Percentiles rank a stretch among this genome's conserved stretches.
Evolutionary conservation across 202 grass and related monocot genomes (phyloP).

Genomic region (Eragrostis tef): DNA sequence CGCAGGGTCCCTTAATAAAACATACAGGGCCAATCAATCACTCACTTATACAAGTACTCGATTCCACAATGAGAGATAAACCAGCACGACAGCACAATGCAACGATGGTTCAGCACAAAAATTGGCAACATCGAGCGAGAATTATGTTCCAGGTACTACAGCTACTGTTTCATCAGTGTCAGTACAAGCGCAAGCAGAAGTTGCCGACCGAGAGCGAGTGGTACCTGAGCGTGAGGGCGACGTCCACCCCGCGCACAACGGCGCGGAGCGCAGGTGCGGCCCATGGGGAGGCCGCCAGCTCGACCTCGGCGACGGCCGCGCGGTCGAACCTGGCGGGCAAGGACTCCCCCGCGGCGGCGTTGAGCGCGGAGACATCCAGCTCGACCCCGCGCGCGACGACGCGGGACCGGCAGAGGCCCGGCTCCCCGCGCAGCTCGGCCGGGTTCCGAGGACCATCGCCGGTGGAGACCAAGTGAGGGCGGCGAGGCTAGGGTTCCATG

Average conservation of each 20-base stretch:
- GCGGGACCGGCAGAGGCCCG: slow-evolving; percentile 48
- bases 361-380: slow-evolving; percentile 52
- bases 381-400: slow-evolving; percentile 47
- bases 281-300: slow-evolving; percentile 67
- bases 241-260: slow-evolving; percentile 52
- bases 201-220: too few species aligned
- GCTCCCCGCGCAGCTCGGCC: slow-evolving; percentile 54
- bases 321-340: slow-evolving; percentile 53
- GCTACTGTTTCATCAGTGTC: slow-evolving; percentile 7
- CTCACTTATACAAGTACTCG: not conserved
- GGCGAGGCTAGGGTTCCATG: not conserved
- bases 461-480: not conserved
- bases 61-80: slow-evolving; percentile 11
- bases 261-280: slow-evolving; percentile 50
- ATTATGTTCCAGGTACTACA: not conserved
- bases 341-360: slow-evolving; percentile 34
- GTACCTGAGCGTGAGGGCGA: slow-evolving; percentile 62
- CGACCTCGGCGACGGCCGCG: slow-evolving; percentile 57
- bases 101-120: not conserved
- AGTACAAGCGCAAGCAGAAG: not conserved
- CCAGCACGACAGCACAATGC: not conserved
- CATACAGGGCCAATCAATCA: not conserved
- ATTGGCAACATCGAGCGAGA: not conserved
- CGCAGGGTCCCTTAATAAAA: slow-evolving; percentile 63
- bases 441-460: slow-evolving; percentile 57